Evolutionary conservation across 2,329 filamentous ascomycete genomes (phyloP).

Genomic region (Coniella vitis): DNA sequence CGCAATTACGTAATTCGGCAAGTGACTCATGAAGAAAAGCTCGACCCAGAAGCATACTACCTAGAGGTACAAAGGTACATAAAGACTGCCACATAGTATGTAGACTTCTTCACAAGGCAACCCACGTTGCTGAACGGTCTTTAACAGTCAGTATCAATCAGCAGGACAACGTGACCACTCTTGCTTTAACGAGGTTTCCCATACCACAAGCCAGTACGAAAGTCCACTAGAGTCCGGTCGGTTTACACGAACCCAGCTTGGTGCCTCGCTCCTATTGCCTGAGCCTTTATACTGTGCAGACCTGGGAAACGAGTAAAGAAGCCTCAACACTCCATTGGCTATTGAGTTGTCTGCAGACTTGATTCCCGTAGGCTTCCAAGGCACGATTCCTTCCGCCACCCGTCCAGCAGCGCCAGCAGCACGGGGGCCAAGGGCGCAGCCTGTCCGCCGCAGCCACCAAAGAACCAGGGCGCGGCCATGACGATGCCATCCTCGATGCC

Average conservation of each 20-base stretch:
- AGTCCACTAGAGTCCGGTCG: not conserved
- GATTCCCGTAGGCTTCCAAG: constrained; percentile 24
- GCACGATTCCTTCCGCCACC: constrained; percentile 35
- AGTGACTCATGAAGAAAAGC: no score
- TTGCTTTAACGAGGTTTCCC: no score
- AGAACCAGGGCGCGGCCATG: constrained; percentile 7
- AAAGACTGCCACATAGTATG: no score
- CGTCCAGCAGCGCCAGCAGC: constrained; percentile 38
- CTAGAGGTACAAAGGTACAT: no score
- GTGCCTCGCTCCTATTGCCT: not conserved
- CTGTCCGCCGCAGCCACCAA: constrained; percentile 3
- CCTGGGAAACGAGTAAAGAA: not conserved
- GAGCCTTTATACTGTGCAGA: not conserved
- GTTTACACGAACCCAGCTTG: constrained; percentile 1
- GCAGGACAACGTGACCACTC: no score
- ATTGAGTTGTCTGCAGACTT: constrained; percentile 3
- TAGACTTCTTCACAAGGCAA: no score
- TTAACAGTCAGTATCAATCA: no score
- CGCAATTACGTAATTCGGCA: not conserved
- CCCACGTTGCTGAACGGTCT: no score
- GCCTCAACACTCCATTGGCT: not conserved
- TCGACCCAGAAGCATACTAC: no score
- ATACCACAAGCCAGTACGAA: no score
- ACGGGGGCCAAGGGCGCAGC: constrained; percentile 24
- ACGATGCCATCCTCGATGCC: constrained; percentile 16